A percentile compares a stretch with the other conserved stretches of the same genome.
phyloP scores from a whole-genome alignment of 164 flowering plant genomes.

The Paratinospora sagittata region DNA sequence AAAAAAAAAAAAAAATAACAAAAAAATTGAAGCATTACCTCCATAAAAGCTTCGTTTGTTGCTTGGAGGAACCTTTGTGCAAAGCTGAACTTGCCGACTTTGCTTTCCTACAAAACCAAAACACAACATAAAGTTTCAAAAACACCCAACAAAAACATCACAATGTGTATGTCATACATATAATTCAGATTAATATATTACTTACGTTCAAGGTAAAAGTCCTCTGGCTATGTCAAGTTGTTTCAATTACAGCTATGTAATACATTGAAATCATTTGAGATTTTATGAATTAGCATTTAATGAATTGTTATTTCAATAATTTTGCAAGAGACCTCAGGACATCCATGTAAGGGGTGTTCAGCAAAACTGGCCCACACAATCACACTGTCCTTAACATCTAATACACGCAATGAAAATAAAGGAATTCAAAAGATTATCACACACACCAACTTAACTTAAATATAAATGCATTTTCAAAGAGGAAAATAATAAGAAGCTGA shows the following conservation, averaged over 20 bases:
- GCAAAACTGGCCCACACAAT: not conserved
- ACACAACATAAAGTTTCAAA: slow-evolving; percentile 1
- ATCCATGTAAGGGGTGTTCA: not conserved
- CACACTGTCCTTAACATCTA: not conserved
- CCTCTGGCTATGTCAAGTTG: not conserved
- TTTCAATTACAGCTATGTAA: not conserved
- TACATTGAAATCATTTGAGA: too few relatives aligned
- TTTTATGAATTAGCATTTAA: too few relatives aligned
- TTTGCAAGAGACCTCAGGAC: not conserved
- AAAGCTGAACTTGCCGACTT: slow-evolving; percentile 66
- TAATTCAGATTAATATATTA: not conserved
- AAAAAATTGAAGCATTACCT: slow-evolving; percentile 32
- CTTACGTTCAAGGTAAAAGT: not conserved
- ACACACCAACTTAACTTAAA: too few relatives aligned
- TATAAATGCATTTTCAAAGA: too few relatives aligned
- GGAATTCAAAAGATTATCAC: too few relatives aligned
- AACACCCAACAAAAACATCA: not conserved
- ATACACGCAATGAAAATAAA: too few relatives aligned
- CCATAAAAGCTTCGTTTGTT: slow-evolving; percentile 59
- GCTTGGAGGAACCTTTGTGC: slow-evolving; percentile 71
- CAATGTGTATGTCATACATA: not conserved
- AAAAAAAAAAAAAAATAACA: not conserved
- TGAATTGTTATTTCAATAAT: not conserved
- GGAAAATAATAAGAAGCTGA: too few relatives aligned
- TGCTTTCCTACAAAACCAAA: slow-evolving; percentile 45